These are phyloP conservation scores for Acer yangbiense DNA, from an alignment of 345 rosid species.

Conservation along the genomic window DNA sequence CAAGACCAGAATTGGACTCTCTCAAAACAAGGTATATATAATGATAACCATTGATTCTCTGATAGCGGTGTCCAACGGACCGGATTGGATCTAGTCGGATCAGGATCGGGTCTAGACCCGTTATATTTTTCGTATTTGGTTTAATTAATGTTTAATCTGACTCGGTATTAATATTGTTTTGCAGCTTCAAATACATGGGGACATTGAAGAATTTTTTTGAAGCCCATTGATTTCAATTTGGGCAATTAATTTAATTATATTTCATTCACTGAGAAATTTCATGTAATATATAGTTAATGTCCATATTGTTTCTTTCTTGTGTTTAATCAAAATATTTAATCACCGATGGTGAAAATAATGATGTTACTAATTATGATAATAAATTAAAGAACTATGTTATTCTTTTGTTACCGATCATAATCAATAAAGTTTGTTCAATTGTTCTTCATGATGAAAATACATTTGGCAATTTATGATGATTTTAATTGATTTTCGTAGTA, in stretches of 20 bases:
- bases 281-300: not conserved
- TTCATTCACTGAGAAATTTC: too few species aligned
- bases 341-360: not conserved
- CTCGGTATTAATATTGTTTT: not conserved
- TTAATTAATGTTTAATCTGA: not conserved
- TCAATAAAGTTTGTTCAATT: not conserved
- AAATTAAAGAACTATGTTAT: not conserved
- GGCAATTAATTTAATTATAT: too few species aligned
- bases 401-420: not conserved
- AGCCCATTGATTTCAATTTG: not conserved
- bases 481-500: too few species aligned
- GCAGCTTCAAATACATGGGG: conserved; percentile 38
- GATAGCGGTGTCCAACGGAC: too few species aligned
- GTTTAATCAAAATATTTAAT: not conserved
- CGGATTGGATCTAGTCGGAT: too few species aligned
- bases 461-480: too few species aligned
- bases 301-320: not conserved
- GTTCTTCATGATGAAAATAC: not conserved
- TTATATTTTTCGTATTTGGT: too few species aligned
- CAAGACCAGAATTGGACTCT: conserved; percentile 32
- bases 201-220: not conserved
- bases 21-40: conserved; percentile 14
- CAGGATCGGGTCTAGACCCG: too few species aligned
- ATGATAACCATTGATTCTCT: not conserved
- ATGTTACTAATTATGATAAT: not conserved